phyloP scores from a whole-genome alignment of 345 rosid genomes.

The Rhodomyrtus tomentosa region DNA sequence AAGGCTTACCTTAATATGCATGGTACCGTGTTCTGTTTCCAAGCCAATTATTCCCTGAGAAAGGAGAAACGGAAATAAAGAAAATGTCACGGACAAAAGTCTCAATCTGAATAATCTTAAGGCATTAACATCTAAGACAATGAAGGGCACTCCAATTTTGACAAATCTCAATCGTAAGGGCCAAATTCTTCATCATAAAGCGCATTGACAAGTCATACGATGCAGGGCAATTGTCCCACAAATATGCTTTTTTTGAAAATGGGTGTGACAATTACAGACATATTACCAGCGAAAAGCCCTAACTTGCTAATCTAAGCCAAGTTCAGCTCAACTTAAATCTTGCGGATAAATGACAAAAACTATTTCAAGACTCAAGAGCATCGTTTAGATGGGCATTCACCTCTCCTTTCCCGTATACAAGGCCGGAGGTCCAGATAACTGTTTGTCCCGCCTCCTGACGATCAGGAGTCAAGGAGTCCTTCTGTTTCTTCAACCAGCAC shows the following conservation, averaged over 20 bases:
- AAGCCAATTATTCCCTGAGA: slow-evolving; percentile 75
- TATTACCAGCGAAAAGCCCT: background rate
- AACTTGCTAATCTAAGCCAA: background rate
- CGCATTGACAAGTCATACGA: background rate
- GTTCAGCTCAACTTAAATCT: background rate
- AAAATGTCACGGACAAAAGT: background rate
- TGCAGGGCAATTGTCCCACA: background rate
- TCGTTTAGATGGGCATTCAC: slow-evolving; percentile 19
- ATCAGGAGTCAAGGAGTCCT: slow-evolving; percentile 60
- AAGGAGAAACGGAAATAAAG: background rate
- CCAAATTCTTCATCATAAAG: background rate
- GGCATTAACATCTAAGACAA: background rate
- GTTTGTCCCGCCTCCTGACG: slow-evolving; percentile 39
- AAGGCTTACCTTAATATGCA: slow-evolving; percentile 66
- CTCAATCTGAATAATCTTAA: background rate
- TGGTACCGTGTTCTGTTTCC: slow-evolving; percentile 67
- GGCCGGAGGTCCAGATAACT: slow-evolving; percentile 88
- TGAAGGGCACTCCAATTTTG: background rate
- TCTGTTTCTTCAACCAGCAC: slow-evolving; percentile 99
- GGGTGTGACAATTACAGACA: background rate
- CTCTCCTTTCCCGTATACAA: slow-evolving; percentile 91
- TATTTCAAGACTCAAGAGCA: background rate
- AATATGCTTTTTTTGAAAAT: background rate
- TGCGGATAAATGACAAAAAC: background rate
- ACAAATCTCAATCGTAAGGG: background rate